These are phyloP conservation scores for Alternaria solani DNA, from an alignment of 2,329 filamentous ascomycete species.

Conservation along the genomic window DNA sequence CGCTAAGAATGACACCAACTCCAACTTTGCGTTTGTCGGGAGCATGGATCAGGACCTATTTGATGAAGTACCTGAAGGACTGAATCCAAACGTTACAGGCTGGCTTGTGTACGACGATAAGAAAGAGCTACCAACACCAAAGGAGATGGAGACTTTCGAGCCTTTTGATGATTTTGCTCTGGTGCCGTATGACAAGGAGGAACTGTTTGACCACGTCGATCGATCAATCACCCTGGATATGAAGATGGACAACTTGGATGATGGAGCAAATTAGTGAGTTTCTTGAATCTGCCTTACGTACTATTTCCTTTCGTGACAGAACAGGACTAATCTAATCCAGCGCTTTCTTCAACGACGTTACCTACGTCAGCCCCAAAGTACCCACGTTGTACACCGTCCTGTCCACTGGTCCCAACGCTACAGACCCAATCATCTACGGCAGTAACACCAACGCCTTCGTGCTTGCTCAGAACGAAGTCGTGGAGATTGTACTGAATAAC, in stretches of 20 bases:
- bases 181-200: conserved; percentile 71
- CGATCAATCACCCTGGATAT: conserved; percentile 67
- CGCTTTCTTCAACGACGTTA: conserved; percentile 73
- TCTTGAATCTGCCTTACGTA: neutral
- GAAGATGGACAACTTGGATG: conserved; percentile 70
- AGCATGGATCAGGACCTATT: conserved; percentile 66
- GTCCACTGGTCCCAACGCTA: conserved; percentile 62
- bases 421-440: conserved; percentile 57
- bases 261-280: conserved; percentile 71
- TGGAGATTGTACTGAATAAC: conserved; percentile 82
- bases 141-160: conserved; percentile 67
- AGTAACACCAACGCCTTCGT: conserved; percentile 67
- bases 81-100: conserved; percentile 70
- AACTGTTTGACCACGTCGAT: conserved; percentile 68
- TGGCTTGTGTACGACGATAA: conserved; percentile 64
- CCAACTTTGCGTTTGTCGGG: conserved; percentile 68
- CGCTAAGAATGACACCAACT: conserved; percentile 62
- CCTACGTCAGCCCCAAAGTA: conserved; percentile 77
- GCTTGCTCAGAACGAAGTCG: conserved; percentile 70
- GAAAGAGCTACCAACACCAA: conserved; percentile 59
- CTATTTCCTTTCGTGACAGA: too few species aligned
- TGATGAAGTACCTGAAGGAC: conserved; percentile 68
- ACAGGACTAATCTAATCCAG: conserved; percentile 23
- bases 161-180: conserved; percentile 78
- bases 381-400: conserved; percentile 81